Base-by-base conservation (phyloP, 441 rosid genomes). In the Gossypium schwendimanii region DNA sequence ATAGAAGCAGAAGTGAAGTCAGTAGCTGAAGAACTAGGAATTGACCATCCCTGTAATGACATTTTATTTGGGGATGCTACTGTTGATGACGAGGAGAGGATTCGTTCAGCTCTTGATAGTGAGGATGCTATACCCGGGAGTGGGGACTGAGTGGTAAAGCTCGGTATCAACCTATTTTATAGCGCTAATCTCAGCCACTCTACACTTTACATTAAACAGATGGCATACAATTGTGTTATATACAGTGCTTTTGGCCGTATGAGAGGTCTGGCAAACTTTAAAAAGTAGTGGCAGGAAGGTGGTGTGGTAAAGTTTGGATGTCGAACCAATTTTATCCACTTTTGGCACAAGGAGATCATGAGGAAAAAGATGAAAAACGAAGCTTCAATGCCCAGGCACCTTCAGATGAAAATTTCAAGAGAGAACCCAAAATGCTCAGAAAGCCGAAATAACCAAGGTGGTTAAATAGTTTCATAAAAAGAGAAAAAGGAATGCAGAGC, bases 241-340 rank as follows among this genome's bases (percentile, higher is more conserved):
- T 92, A 91, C 84, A 88, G 85, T 72, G 96, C 86, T 41, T 95
- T 93, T 69, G 98, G 99, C 68, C 91, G 92, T 71, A 80, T 68
- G 84, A 81, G 84, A 84, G 88, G 79, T 65, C 84, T 59, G 75
- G 76, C 72, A 87, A 80, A 79, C 98, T 78, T 84, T 93, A 81
- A 83, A 95, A 95, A 57, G 85, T 84, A 65, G 98, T 93, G 79
- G 99, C 81, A 2, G 99, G 99, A 45, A 95, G 86, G 85, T 95
- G 98, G 99, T 95, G 97, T 79, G 99, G 98, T 70, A 93, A 85
- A 80, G 95, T 93, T 77, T 95, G 99, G 99, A 95, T 91, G 98
- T 95, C 99, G 71, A 91, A 86, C 85, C 98, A 91, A 86, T 96
- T 95, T 75, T 98, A 95, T 81, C 87, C 94, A 31, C 79, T 90